phyloP scores from a whole-genome alignment of 306 rosid species.

The Acacia melanoxylon region DNA sequence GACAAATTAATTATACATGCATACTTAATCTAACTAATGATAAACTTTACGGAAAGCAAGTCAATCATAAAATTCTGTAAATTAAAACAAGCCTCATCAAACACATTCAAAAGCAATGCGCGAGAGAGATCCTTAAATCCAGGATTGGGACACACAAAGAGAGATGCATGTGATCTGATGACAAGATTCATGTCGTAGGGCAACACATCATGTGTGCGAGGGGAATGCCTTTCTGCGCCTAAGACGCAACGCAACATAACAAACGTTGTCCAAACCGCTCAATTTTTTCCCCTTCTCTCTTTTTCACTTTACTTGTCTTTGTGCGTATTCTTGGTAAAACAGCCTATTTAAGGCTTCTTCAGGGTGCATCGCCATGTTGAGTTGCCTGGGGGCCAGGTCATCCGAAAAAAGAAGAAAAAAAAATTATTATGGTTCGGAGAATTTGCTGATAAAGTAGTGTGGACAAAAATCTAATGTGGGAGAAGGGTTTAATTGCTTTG shows the following conservation, averaged over 20 bases:
- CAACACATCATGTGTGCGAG: conserved; percentile 18
- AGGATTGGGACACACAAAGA: not conserved
- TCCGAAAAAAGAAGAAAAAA: not conserved
- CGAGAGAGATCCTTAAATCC: not conserved
- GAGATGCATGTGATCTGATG: conserved; percentile 15
- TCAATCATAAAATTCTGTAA: not conserved
- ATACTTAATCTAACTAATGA: not conserved
- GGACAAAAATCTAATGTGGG: conserved; percentile 26
- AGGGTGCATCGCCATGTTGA: conserved; percentile 37
- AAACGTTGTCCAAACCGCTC: conserved; percentile 16
- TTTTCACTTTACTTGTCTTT: not conserved
- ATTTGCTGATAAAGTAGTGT: conserved; percentile 29
- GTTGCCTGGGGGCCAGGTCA: conserved; percentile 46
- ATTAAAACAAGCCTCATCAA: not conserved
- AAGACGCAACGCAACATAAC: conserved; percentile 27
- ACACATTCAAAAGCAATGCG: not conserved
- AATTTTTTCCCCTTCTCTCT: not conserved
- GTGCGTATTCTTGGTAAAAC: not conserved
- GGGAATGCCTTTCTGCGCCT: conserved; percentile 27
- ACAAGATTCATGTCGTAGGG: conserved; percentile 27
- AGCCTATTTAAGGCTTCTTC: not conserved
- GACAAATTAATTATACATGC: not conserved
- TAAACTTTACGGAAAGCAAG: not conserved
- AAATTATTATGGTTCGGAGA: not conserved
- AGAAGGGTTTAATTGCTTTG: not conserved